Base-by-base conservation (phyloP, 768 basidiomycete genomes). In the Tulasnella sp. region DNA sequence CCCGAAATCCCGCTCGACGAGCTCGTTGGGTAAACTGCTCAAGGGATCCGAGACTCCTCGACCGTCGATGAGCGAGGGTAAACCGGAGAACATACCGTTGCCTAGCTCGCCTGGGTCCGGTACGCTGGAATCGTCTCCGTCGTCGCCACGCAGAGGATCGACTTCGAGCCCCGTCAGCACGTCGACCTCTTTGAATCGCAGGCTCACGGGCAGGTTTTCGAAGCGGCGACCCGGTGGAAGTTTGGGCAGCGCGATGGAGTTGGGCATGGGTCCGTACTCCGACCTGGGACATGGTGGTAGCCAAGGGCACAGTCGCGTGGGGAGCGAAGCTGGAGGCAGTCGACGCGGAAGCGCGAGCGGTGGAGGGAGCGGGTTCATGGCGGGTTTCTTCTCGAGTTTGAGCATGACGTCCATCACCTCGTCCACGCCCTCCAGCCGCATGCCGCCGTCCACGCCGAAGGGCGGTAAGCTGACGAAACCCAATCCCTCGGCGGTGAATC, bases 1-100 rank as follows among this genome's bases (percentile, higher is more conserved):
- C 32, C 61, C 61, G 32, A 67, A 67, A 35, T 67, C 61, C 32
- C n/a, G 61, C 10, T 67, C 61, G 61, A 67, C 61, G 61, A 67
- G 7, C 5, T 67, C 61, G 61, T 67, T 67, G 32, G 61, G 44
- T 15, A 44, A 44, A 18, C 13, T 44, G 11, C 44, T 44, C 15
- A 44, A 16, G 44, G 44, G 13, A 16, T 15, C 44, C 15, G 44
- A 44, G 61, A 67, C 61, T 29, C 61, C 61, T 0, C 2, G 61
- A 35, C 61, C 61, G n/a, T 67, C 61, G 57, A 61, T n/a, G 57
- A 61, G 48, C 48, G 48, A 48, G 20, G 48, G 48, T 16, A 48
- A 61, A 13, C 57, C 57, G 57, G 57, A 61, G 57, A 61, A 61
- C 57, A 16, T 61, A 2, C 57, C 57, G 1, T 61, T 61, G n/a